A percentile compares a stretch with the other conserved stretches of the same genome.
Conservation (phyloP, 371 early-diverging fungal genomes). For the Conidiobolus coronatus region DNA sequence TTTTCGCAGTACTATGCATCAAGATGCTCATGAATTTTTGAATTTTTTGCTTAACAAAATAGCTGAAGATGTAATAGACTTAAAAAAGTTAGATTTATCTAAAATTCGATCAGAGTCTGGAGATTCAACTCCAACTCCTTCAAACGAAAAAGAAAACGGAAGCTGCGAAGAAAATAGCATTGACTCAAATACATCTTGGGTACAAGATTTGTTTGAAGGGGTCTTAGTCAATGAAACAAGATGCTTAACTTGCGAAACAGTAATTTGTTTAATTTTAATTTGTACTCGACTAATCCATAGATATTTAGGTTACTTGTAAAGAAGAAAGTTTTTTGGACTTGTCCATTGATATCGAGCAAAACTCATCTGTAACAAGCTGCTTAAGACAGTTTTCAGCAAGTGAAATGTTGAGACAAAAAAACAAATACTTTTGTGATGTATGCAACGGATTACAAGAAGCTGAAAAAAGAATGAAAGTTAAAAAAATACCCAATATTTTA, state of each 20-base stretch:
- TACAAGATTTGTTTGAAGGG: slow-evolving; percentile 89
- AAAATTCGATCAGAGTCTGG: slow-evolving; percentile 1
- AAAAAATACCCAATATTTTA: slow-evolving; percentile 74
- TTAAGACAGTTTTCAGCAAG: slow-evolving; percentile 80
- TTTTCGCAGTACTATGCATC: slow-evolving; percentile 82
- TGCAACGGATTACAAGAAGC: slow-evolving; percentile 91
- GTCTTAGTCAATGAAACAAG: slow-evolving; percentile 84
- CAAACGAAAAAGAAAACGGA: slow-evolving; percentile 9
- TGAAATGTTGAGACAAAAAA: slow-evolving; percentile 78
- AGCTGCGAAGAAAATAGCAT: neutral
- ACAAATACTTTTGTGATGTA: slow-evolving; percentile 91
- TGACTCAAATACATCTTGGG: slow-evolving; percentile 40
- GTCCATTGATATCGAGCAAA: slow-evolving; percentile 84
- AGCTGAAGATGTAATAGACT: slow-evolving; percentile 54
- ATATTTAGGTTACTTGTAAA: slow-evolving; percentile 53
- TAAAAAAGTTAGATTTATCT: slow-evolving; percentile 20
- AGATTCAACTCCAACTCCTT: slow-evolving; percentile 7
- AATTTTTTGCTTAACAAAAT: slow-evolving; percentile 82
- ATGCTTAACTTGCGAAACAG: slow-evolving; percentile 87
- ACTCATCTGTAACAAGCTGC: slow-evolving; percentile 80
- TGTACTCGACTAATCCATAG: neutral
- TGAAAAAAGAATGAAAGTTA: slow-evolving; percentile 85
- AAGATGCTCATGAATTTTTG: slow-evolving; percentile 94
- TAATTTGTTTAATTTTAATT: slow-evolving; percentile 10
- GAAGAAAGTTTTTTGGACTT: slow-evolving; percentile 90